These are phyloP conservation scores for Paraconiothyrium sp. DNA, from an alignment of 2,329 filamentous ascomycete species.

Conservation along the genomic window DNA sequence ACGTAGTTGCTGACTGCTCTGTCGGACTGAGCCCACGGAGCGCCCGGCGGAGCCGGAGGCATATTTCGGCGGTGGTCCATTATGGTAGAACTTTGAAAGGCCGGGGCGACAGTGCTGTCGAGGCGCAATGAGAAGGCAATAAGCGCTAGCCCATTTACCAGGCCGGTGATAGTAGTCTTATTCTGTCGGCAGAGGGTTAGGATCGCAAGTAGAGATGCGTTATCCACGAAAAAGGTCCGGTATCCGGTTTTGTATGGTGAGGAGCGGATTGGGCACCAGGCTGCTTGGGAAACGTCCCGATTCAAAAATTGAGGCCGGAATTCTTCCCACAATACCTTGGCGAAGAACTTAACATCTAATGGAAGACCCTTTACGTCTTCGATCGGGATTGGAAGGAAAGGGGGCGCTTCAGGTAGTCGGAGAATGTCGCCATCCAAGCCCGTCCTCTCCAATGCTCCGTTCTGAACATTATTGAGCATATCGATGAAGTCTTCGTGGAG, in stretches of 20 bases:
- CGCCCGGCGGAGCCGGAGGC: conserved; percentile 24
- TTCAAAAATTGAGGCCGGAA: conserved; percentile 23
- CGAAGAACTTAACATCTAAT: conserved; percentile 23
- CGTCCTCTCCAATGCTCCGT: conserved; percentile 26
- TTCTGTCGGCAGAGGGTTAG: conserved; percentile 30
- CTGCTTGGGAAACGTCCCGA: conserved; percentile 22
- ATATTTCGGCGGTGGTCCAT: conserved; percentile 31
- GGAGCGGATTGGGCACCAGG: conserved; percentile 25
- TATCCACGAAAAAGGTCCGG: conserved; percentile 25
- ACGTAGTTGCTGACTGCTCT: conserved; percentile 31
- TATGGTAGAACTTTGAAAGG: conserved; percentile 30
- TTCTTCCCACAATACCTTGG: conserved; percentile 25
- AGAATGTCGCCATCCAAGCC: conserved; percentile 34
- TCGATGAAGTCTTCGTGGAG: conserved; percentile 37
- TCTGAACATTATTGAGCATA: conserved; percentile 35
- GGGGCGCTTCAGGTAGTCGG: conserved; percentile 30
- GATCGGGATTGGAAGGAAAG: conserved; percentile 38
- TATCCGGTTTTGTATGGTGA: conserved; percentile 26
- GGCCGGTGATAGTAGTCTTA: conserved; percentile 33
- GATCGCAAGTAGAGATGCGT: conserved; percentile 25
- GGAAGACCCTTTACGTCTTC: conserved; percentile 31
- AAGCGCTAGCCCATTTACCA: conserved; percentile 28
- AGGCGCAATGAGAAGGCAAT: conserved; percentile 29
- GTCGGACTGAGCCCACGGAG: conserved; percentile 26
- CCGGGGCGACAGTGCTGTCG: conserved; percentile 26